Base-by-base conservation (phyloP, 2,329 filamentous ascomycete species). In the Trichoderma pleuroti region DNA sequence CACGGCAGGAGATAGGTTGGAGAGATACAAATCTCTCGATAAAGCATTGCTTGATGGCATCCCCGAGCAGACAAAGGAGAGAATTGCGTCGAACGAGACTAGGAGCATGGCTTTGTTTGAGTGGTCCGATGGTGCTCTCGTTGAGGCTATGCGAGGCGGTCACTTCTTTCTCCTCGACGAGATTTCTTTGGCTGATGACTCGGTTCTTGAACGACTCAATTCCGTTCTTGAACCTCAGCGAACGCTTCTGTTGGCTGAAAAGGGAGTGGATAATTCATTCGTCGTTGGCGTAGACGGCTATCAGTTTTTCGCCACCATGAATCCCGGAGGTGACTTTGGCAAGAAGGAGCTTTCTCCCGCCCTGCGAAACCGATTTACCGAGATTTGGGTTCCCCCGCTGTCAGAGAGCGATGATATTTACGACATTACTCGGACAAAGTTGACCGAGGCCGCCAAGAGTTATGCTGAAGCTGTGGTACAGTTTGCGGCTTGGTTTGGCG, bases 241-340 rank as follows among this genome's bases (percentile, higher is more conserved):
- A 66, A 93, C 92, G 0, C 88, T 99, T 32, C 84, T 99, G 4
- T 86, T 99, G 18, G 97, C 97, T 0, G 96, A 99, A 79, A 99
- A 98, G 81, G 97, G 96, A 0, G 88, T 93, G 2, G 87, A 92
- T 6, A 91, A 97, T 78, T 94, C 94, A 0, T 90, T 93, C 73
- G 87, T 99, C 30, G 87, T 88, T 49, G 96, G 92, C 7, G 81
- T 86, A 12, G 85, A 91, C 52, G 93, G 92, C 0, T 99, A 98
- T 80, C 94, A 99, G 77, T 98, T 99, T 81, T 88, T 99, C 72
- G 95, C 96, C 4, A 99, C 96, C 0, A 99, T 99, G 96, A 99
- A 99, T 75, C 96, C 96, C 10, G 97, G 97, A 64, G 96, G 97
- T 59, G 96, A 99, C 78, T 99, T 98, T 79, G 96, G 96, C 74